Evolutionary conservation across 2,329 filamentous ascomycete genomes (phyloP), one percentile per base, ranked within the genome.

Genomic region (Pseudogymnoascus sp.): DNA sequence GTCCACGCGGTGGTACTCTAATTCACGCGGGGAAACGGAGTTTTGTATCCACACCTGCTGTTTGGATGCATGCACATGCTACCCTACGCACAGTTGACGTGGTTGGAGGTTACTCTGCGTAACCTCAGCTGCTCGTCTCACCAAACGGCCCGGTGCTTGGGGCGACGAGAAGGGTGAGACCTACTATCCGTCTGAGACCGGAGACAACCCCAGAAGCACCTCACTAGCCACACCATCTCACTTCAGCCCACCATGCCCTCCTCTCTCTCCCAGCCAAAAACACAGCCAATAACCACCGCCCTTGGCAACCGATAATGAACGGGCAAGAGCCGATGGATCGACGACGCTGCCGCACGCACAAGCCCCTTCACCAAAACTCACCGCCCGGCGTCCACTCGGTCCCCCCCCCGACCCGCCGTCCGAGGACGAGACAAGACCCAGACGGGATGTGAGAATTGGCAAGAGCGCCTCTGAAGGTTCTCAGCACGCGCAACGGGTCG

Each of bases 241-340:
- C 14, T 12, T 11, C 3, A 30, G 20, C 47, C 18, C 16, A 33
- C 14, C 22, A n/a, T n/a, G 12, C 35, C 39, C 6, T 39, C 28
- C 16, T 14, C 6, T 16, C 47, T 18, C n/a, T 22, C 22, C 47
- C n/a, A n/a, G 28, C 28, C 28, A 54, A 16, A 33, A 14, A 33
- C 47, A 54, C 16, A 54, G 47, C 47, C 47, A 54, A 54, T 54
- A 33, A 33, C 25, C 47, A 20, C n/a, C 8, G 2, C 47, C 43
- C 43, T 50, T 50, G 43, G 47, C 47, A 54, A 33, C 47, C 28
- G 47, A 54, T 20, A 33, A 54, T 54, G 47, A 54, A 54, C 47
- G 47, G 47, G 47, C 47, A 54, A 54, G 47, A 54, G 47, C 47
- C 47, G 47, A 54, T 54, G 28, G 47, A 54, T 54, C 47, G 28